A percentile compares a stretch with the other conserved stretches of the same genome.
Evolutionary conservation across 1,139 yeast genomes (phyloP).

Genomic region (Suhomyces terraborum): DNA sequence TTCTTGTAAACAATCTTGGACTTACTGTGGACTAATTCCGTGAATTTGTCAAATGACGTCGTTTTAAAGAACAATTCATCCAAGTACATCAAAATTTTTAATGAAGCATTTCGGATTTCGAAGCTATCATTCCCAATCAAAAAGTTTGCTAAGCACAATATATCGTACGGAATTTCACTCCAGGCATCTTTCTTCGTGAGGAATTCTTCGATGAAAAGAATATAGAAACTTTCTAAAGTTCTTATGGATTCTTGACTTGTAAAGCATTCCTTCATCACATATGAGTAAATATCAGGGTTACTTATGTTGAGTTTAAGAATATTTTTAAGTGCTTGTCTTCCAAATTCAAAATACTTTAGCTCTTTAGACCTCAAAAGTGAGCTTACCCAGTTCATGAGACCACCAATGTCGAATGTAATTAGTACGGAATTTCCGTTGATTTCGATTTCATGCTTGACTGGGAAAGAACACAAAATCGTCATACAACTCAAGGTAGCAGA

Average conservation of each 20-base stretch:
- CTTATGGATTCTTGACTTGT: constrained; percentile 51
- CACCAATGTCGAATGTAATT: constrained; percentile 70
- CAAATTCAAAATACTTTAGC: constrained; percentile 63
- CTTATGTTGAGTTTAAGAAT: constrained; percentile 62
- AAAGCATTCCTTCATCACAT: constrained; percentile 71
- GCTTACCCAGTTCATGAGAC: constrained; percentile 76
- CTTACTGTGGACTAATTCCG: constrained; percentile 63
- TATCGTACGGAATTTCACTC: constrained; percentile 52
- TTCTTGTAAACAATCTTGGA: constrained; percentile 77
- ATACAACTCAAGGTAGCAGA: constrained; percentile 76
- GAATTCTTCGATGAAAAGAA: constrained; percentile 66
- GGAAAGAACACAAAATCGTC: constrained; percentile 76
- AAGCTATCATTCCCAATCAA: constrained; percentile 67
- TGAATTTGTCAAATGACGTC: constrained; percentile 39
- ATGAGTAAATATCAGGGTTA: constrained; percentile 57
- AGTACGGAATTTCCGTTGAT: constrained; percentile 47
- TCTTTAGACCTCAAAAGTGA: constrained; percentile 61
- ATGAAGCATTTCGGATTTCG: constrained; percentile 64
- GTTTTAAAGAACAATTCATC: constrained; percentile 56
- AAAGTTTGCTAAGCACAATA: constrained; percentile 64
- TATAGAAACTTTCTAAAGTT: constrained; percentile 68
- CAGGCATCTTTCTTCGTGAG: constrained; percentile 36
- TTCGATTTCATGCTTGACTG: constrained; percentile 53
- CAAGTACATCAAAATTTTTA: constrained; percentile 55
- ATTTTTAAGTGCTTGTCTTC: constrained; percentile 71